A percentile compares a stretch with the other conserved stretches of the same genome.
Conservation (phyloP, 1,284 basidiomycete genomes). For the Sanghuangporus sanghuang region DNA sequence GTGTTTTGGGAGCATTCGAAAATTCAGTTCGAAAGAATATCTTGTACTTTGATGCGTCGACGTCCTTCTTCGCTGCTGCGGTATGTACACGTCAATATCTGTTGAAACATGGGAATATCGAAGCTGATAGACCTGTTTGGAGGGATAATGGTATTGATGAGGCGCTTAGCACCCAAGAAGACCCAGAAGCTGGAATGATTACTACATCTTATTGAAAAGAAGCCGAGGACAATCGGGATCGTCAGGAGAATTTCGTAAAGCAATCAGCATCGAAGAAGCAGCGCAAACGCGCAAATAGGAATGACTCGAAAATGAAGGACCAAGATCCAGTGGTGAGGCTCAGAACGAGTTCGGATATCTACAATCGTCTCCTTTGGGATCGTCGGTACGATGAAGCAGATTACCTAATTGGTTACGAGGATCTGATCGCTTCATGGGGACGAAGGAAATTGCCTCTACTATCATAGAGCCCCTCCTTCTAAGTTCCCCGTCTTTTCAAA, state of each 20-base stretch:
- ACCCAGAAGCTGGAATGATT: slow-evolving; percentile 1
- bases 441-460: slow-evolving; percentile 21
- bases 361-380: slow-evolving; percentile 23
- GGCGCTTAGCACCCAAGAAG: slow-evolving; percentile 12
- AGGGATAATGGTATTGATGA: slow-evolving; percentile 20
- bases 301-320: neutral
- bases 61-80: slow-evolving; percentile 18
- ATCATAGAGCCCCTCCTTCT: no score
- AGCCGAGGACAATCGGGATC: slow-evolving; percentile 5
- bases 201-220: slow-evolving; percentile 1
- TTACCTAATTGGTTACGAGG: slow-evolving; percentile 24
- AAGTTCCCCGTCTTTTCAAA: no score
- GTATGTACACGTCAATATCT: slow-evolving; percentile 12
- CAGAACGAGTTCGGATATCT: slow-evolving; percentile 21
- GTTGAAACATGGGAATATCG: slow-evolving; percentile 1
- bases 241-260: slow-evolving; percentile 9
- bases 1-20: slow-evolving; percentile 20
- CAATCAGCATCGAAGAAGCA: slow-evolving; percentile 1
- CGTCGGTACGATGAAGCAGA: slow-evolving; percentile 17
- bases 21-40: slow-evolving; percentile 16
- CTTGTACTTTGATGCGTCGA: slow-evolving; percentile 20
- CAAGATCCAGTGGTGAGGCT: slow-evolving; percentile 18
- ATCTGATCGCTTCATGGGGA: slow-evolving; percentile 23
- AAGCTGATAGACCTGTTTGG: slow-evolving; percentile 7
- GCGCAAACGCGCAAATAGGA: neutral